Conservation (phyloP, 495 filamentous ascomycete genomes). For the Aspergillus incahuasiensis region DNA sequence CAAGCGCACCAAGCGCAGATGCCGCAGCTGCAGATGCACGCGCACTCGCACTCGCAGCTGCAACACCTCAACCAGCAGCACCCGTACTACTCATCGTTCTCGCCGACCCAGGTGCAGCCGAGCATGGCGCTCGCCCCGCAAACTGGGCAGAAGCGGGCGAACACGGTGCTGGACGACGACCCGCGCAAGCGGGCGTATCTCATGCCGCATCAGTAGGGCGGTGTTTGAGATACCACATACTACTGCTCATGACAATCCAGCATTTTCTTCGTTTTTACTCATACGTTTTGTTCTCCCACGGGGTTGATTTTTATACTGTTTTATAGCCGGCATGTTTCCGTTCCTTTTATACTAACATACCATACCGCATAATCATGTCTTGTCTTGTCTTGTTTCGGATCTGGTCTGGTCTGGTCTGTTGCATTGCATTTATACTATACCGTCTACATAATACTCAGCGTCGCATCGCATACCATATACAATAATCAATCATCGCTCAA, state of each 20-base stretch:
- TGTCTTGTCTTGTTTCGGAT: neutral
- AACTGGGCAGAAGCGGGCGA: constrained; percentile 22
- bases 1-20: constrained; percentile 18
- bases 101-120: constrained; percentile 14
- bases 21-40: constrained; percentile 12
- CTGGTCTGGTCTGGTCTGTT: neutral
- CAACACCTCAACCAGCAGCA: constrained; percentile 13
- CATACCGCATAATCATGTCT: neutral
- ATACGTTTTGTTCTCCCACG: no score
- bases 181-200: constrained; percentile 30
- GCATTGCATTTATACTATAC: neutral
- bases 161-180: constrained; percentile 26
- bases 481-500: neutral
- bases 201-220: constrained; percentile 23
- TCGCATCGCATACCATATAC: neutral
- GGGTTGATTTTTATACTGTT: neutral
- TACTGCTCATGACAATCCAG: neutral
- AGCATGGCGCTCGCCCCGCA: constrained; percentile 19
- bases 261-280: neutral
- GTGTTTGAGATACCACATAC: neutral
- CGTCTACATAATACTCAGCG: neutral
- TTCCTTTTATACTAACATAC: neutral
- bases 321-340: neutral
- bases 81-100: constrained; percentile 1
- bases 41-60: constrained; percentile 13